Percentiles rank a stretch among this genome's conserved stretches.
These are phyloP conservation scores for Colletotrichum graminicola DNA, from an alignment of 2,329 filamentous ascomycete species.

Conservation along the genomic window DNA sequence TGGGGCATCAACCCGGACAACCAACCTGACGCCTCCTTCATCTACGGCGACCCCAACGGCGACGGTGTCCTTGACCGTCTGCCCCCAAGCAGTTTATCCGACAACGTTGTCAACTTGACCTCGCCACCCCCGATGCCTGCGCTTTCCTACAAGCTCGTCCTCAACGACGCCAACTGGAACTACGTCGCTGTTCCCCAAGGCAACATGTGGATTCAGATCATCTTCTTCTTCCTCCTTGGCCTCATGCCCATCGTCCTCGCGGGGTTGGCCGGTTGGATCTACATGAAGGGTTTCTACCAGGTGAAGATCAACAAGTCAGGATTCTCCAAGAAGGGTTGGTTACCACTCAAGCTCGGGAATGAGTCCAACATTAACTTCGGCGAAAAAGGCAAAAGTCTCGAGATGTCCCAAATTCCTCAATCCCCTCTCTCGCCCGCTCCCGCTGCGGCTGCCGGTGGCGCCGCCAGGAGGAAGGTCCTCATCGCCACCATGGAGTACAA, in stretches of 20 bases:
- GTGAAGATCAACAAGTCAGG: constrained; percentile 66
- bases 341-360: constrained; percentile 48
- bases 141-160: constrained; percentile 65
- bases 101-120: constrained; percentile 70
- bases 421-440: constrained; percentile 33
- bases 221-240: constrained; percentile 65
- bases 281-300: constrained; percentile 66
- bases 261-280: constrained; percentile 63
- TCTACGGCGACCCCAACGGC: constrained; percentile 72
- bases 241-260: constrained; percentile 65
- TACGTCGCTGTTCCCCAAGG: constrained; percentile 66
- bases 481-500: constrained; percentile 81
- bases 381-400: constrained; percentile 45
- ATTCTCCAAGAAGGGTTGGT: constrained; percentile 45
- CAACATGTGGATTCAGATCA: constrained; percentile 64
- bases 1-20: constrained; percentile 77
- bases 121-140: constrained; percentile 64
- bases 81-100: constrained; percentile 68
- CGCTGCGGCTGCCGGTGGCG: constrained; percentile 41
- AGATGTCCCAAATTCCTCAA: constrained; percentile 42
- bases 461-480: constrained; percentile 66
- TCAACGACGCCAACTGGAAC: constrained; percentile 67
- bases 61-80: constrained; percentile 73
- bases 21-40: constrained; percentile 68
- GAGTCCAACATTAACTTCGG: constrained; percentile 51